phyloP scores from a whole-genome alignment of 78 protist species.

The Blattamonas nauphoetae region DNA sequence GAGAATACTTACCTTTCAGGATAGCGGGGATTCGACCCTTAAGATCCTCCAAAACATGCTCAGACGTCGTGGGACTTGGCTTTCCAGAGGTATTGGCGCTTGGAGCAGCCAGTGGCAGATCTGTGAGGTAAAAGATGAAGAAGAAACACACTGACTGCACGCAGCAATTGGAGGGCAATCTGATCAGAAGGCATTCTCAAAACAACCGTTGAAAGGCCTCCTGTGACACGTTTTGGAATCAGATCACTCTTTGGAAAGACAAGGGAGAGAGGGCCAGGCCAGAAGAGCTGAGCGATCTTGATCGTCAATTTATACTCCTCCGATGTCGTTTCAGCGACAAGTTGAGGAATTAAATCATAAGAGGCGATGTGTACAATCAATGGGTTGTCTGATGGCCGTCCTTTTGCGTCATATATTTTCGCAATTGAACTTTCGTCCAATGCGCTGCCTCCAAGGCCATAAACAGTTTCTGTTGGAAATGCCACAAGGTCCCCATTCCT shows the following conservation, averaged over 20 bases:
- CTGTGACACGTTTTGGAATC: background rate
- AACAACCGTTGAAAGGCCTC: conserved; percentile 30
- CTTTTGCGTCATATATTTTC: conserved; percentile 21
- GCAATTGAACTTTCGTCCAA: background rate
- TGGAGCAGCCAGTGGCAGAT: conserved; percentile 14
- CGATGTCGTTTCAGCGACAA: background rate
- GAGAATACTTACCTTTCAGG: conserved; percentile 10
- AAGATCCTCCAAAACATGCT: conserved; percentile 10
- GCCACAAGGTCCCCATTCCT: conserved; percentile 9
- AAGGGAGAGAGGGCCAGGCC: conserved; percentile 47
- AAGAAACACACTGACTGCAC: background rate
- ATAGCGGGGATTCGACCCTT: conserved; percentile 9
- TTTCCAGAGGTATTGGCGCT: conserved; percentile 29
- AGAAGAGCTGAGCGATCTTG: background rate
- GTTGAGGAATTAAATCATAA: background rate
- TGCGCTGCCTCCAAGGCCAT: conserved; percentile 40
- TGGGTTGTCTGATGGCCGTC: conserved; percentile 37
- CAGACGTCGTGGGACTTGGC: conserved; percentile 17
- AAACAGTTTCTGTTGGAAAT: conserved; percentile 44
- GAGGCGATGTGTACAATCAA: conserved; percentile 29
- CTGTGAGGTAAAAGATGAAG: background rate
- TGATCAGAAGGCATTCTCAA: conserved; percentile 24
- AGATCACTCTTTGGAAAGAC: background rate
- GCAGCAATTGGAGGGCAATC: background rate
- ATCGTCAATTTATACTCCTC: background rate